Conservation (phyloP, 306 rosid genomes). For the Fragaria ananassa region DNA sequence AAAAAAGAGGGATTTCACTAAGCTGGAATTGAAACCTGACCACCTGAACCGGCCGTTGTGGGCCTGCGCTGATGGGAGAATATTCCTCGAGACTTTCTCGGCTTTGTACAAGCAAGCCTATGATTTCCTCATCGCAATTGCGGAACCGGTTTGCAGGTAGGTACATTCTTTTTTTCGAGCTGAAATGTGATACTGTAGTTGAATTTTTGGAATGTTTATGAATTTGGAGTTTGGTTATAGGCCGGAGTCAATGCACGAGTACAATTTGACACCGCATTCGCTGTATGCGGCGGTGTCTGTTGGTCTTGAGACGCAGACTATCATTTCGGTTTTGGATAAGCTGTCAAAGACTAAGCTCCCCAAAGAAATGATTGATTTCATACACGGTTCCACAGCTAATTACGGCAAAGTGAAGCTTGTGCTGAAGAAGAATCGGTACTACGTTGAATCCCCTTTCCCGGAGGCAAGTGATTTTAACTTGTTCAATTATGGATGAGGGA, state of each 20-base stretch:
- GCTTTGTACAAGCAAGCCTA: slow-evolving; percentile 91
- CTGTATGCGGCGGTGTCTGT: slow-evolving; percentile 95
- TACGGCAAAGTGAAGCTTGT: slow-evolving; percentile 97
- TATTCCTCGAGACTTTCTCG: slow-evolving; percentile 93
- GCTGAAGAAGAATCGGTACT: slow-evolving; percentile 88
- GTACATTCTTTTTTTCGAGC: neutral
- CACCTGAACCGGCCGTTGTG: slow-evolving; percentile 81
- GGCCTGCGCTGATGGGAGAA: slow-evolving; percentile 93
- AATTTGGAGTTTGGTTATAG: slow-evolving; percentile 37
- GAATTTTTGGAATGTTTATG: slow-evolving; percentile 8
- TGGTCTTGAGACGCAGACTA: slow-evolving; percentile 85
- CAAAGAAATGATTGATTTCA: slow-evolving; percentile 82
- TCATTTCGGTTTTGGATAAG: slow-evolving; percentile 72
- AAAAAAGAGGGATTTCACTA: slow-evolving; percentile 74
- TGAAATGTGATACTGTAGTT: neutral
- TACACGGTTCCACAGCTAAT: slow-evolving; percentile 81
- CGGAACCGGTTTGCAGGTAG: slow-evolving; percentile 95
- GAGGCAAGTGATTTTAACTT: slow-evolving; percentile 42
- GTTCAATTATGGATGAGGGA: slow-evolving; percentile 10
- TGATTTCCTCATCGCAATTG: slow-evolving; percentile 92
- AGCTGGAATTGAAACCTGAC: slow-evolving; percentile 80
- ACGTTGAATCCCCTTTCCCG: slow-evolving; percentile 86
- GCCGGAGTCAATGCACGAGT: slow-evolving; percentile 96
- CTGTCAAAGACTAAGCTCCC: slow-evolving; percentile 96
- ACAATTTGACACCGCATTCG: slow-evolving; percentile 90